A percentile compares a stretch with the other conserved stretches of the same genome.
Conservation (phyloP, 108 stramenopile species). For the Thalassiosira profunda region DNA sequence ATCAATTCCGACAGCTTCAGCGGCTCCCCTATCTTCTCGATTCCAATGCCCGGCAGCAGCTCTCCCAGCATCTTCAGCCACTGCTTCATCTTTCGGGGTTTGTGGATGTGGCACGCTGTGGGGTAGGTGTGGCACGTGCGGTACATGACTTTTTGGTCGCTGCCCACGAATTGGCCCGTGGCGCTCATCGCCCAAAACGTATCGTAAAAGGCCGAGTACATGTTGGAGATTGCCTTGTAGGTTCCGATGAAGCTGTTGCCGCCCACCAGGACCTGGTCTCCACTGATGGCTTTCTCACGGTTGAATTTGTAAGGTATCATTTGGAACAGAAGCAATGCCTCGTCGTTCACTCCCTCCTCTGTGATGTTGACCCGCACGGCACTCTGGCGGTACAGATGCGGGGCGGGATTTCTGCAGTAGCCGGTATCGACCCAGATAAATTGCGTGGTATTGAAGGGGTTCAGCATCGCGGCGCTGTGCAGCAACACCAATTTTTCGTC, state of each 20-base stretch:
- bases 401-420: constrained; percentile 48
- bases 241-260: constrained; percentile 52
- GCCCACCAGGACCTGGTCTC: constrained; percentile 40
- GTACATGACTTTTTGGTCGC: constrained; percentile 51
- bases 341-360: constrained; percentile 43
- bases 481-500: constrained; percentile 48
- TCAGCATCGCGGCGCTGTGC: constrained; percentile 48
- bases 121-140: constrained; percentile 51
- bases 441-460: constrained; percentile 50
- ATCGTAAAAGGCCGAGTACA: constrained; percentile 52
- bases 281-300: constrained; percentile 22
- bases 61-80: constrained; percentile 47
- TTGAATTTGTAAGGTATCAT: constrained; percentile 33
- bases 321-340: constrained; percentile 35
- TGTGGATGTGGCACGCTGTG: constrained; percentile 45
- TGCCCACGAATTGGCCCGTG: constrained; percentile 50
- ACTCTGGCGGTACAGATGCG: constrained; percentile 41
- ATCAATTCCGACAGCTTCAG: constrained; percentile 18
- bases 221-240: constrained; percentile 39
- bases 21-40: constrained; percentile 31
- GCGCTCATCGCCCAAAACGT: constrained; percentile 48
- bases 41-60: constrained; percentile 32
- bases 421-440: constrained; percentile 53
- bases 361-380: constrained; percentile 46
- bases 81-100: constrained; percentile 7